Percentiles rank a stretch among this genome's conserved stretches.
phyloP scores from a whole-genome alignment of 2,329 filamentous ascomycete species.

The Cordyceps pruinosa region DNA sequence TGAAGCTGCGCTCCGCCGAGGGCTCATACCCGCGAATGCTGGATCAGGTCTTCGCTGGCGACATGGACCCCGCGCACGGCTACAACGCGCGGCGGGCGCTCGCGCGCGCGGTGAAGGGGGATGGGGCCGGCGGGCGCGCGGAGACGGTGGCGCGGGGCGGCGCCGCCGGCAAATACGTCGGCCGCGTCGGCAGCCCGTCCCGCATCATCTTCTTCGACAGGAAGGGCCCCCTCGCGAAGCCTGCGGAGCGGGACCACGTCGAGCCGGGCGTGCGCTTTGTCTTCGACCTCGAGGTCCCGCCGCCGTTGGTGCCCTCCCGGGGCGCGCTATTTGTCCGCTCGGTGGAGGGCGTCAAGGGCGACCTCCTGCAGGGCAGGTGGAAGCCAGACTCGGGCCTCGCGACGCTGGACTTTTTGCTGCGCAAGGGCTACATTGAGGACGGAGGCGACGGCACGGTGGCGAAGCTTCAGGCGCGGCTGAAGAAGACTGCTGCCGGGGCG shows the following conservation, averaged over 20 bases:
- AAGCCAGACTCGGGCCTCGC: conserved; percentile 35
- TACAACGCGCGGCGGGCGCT: conserved; percentile 23
- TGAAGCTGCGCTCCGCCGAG: conserved; percentile 24
- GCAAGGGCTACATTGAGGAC: conserved; percentile 22
- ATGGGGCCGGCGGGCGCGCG: too few species aligned
- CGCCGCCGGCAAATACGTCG: too few species aligned
- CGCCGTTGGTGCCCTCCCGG: conserved; percentile 18
- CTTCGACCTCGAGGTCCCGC: conserved; percentile 27
- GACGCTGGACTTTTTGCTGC: conserved; percentile 32
- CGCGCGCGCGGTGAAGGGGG: conserved; percentile 27
- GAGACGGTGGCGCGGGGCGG: too few species aligned
- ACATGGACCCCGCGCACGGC: conserved; percentile 25
- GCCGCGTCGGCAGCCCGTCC: conserved; percentile 19
- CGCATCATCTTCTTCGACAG: conserved; percentile 29
- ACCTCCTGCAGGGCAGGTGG: conserved; percentile 23
- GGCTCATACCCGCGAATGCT: conserved; percentile 28
- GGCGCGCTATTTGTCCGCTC: too few species aligned
- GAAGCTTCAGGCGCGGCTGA: background rate
- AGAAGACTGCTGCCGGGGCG: conserved; percentile 11
- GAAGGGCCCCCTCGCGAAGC: conserved; percentile 25
- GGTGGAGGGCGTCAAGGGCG: conserved; percentile 25
- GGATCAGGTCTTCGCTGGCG: conserved; percentile 32
- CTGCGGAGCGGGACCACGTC: conserved; percentile 24
- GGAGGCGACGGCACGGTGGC: conserved; percentile 17
- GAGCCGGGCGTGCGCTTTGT: conserved; percentile 33